Conservation (phyloP, 768 basidiomycete species). For the Xerocomus spinulosus region DNA sequence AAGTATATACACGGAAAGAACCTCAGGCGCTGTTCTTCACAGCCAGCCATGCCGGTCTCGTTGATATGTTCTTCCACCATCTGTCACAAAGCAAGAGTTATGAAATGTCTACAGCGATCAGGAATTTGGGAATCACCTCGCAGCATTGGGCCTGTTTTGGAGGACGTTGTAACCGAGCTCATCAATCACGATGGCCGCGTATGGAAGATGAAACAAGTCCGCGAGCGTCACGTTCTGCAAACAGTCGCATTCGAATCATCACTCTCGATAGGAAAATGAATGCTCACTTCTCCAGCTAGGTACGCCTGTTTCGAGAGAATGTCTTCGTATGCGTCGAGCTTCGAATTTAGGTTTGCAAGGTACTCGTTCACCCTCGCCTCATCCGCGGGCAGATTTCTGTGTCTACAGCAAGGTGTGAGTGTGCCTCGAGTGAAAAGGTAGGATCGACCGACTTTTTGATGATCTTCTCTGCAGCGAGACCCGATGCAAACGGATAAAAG, state of each 20-base stretch:
- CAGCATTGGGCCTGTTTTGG: conserved; percentile 23
- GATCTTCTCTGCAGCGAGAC: conserved; percentile 44
- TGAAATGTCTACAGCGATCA: too few species aligned
- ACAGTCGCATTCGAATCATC: background rate
- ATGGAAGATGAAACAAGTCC: conserved; percentile 44
- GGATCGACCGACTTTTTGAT: conserved; percentile 43
- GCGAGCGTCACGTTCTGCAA: conserved; percentile 40
- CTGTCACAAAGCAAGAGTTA: conserved; percentile 18
- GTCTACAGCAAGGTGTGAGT: conserved; percentile 9
- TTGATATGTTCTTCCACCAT: conserved; percentile 50
- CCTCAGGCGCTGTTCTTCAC: conserved; percentile 35
- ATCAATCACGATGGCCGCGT: conserved; percentile 29
- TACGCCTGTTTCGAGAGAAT: conserved; percentile 52
- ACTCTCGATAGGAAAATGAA: background rate
- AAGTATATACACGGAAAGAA: background rate
- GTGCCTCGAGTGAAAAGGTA: background rate
- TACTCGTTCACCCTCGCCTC: conserved; percentile 22
- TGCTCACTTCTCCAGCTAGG: conserved; percentile 51
- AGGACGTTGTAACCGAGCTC: conserved; percentile 19
- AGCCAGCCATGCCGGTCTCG: conserved; percentile 44
- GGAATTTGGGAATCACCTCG: conserved; percentile 11
- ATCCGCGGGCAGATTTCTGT: conserved; percentile 11
- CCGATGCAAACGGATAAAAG: conserved; percentile 47
- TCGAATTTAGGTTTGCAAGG: conserved; percentile 28
- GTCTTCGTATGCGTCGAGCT: conserved; percentile 48